Evolutionary conservation across 2,329 filamentous ascomycete species (phyloP).

Genomic region (Paecilomyces dactylethromorphus): DNA sequence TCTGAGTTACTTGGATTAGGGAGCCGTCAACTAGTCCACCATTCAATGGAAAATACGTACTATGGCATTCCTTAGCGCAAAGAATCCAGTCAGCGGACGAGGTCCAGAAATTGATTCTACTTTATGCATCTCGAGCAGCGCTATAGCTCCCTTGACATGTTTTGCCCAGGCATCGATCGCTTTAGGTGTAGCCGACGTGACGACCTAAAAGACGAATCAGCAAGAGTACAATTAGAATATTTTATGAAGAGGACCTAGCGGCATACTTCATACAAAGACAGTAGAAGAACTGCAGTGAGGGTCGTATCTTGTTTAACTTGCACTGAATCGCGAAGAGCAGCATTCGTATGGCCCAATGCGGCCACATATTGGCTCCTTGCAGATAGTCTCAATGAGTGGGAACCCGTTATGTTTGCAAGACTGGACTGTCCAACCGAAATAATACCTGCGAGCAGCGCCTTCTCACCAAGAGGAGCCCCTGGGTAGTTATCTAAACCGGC

Average conservation of each 20-base stretch:
- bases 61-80: constrained; percentile 53
- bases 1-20: constrained; percentile 12
- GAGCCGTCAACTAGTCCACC: constrained; percentile 3
- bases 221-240: constrained; percentile 2
- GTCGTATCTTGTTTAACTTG: constrained; percentile 35
- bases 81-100: constrained; percentile 43
- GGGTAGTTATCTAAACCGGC: constrained; percentile 16
- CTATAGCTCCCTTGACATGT: constrained; percentile 55
- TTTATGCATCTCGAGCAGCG: constrained; percentile 47
- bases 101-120: constrained; percentile 31
- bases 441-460: constrained; percentile 42
- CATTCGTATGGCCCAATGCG: constrained; percentile 42
- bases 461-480: constrained; percentile 16
- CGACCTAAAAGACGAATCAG: constrained; percentile 17
- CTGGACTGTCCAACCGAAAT: constrained; percentile 55
- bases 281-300: constrained; percentile 49
- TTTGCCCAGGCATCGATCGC: constrained; percentile 48
- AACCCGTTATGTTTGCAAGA: constrained; percentile 49
- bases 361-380: constrained; percentile 50
- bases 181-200: constrained; percentile 37
- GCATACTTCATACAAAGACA: constrained; percentile 57
- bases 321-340: constrained; percentile 23
- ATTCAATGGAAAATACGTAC: constrained; percentile 26
- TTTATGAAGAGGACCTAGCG: neutral
- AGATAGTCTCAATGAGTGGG: constrained; percentile 39